Evolutionary conservation across 1,284 basidiomycete species (phyloP), one percentile per base, ranked within the genome.

Genomic region (Ustilago curta): DNA sequence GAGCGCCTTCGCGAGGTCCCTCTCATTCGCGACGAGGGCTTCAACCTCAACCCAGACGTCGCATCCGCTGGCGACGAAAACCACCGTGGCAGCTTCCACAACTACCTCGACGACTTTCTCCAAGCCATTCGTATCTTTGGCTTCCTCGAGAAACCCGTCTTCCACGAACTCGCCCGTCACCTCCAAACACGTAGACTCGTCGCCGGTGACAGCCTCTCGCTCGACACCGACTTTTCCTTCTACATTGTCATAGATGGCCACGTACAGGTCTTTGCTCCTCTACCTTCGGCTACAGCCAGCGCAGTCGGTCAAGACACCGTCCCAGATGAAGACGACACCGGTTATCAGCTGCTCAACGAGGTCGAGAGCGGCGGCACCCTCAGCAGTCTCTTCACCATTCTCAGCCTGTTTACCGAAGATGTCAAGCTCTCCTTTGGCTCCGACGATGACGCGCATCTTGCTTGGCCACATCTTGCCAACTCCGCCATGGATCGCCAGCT

Each of bases 371-470:
- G 82, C 51, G 82, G 96, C 11, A 99, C 95, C 0, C 88, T 98
- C 16, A 96, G 94, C 42, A 96, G 94, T 79, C 88, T 98, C 42
- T 98, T 99, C 86, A 97, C 94, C 14, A 99, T 99, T 82, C 89
- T 99, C 56, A 93, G 87, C 63, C 88, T 99, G 50, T 99, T 99
- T 86, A 99, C 97, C 1, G 96, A 99, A 85, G 93, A 98, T 82
- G 91, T 99, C 79, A 92, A 95, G 85, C 90, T 98, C 77, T 92
- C 93, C 7, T 78, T 82, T 32, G 74, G 70, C 27, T 42, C 59
- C 19, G 74, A 80, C 16, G 58, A 71, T 6, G 72, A 70, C 16
- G n/a, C 64, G 48, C 58, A 64, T 25, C 47, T 52, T n/a, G 57
- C 44, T 6, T 19, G 55, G 23, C 39, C 59, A n/a, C 44, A 60